These are phyloP conservation scores for Phytophthora kernoviae DNA, from an alignment of 352 stramenopile genomes.

Conservation along the genomic window DNA sequence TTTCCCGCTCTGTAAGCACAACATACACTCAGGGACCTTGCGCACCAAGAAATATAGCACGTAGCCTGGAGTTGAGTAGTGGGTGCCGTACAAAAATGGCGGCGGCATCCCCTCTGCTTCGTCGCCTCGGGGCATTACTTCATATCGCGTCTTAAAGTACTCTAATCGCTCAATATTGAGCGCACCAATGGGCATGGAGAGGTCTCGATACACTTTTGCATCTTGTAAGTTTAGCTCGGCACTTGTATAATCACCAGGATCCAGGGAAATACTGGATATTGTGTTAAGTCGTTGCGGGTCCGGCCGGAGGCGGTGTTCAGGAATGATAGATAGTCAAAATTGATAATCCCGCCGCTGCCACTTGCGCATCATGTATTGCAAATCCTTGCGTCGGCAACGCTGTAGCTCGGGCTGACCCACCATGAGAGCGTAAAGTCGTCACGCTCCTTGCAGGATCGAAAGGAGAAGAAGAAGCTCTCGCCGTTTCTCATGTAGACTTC, in stretches of 20 bases:
- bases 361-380: constrained; percentile 66
- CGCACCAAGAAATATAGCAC: constrained; percentile 98
- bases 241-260: constrained; percentile 91
- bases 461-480: constrained; percentile 86
- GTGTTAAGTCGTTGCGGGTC: constrained; percentile 87
- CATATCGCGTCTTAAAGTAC: constrained; percentile 89
- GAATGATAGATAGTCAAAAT: constrained; percentile 92
- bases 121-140: constrained; percentile 86
- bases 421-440: constrained; percentile 75
- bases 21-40: constrained; percentile 95
- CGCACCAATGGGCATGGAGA: constrained; percentile 94
- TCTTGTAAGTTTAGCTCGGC: constrained; percentile 81
- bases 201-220: constrained; percentile 85
- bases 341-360: constrained; percentile 88
- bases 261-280: constrained; percentile 98
- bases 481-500: constrained; percentile 84
- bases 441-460: constrained; percentile 58
- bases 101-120: constrained; percentile 85
- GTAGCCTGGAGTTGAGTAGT: constrained; percentile 93
- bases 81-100: constrained; percentile 98
- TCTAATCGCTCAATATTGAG: constrained; percentile 89
- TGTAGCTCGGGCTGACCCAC: constrained; percentile 58
- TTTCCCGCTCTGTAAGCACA: constrained; percentile 96
- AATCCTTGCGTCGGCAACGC: constrained; percentile 48
- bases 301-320: constrained; percentile 86